Conservation (phyloP, 2,329 filamentous ascomycete species). For the Claviceps lovelessii region DNA sequence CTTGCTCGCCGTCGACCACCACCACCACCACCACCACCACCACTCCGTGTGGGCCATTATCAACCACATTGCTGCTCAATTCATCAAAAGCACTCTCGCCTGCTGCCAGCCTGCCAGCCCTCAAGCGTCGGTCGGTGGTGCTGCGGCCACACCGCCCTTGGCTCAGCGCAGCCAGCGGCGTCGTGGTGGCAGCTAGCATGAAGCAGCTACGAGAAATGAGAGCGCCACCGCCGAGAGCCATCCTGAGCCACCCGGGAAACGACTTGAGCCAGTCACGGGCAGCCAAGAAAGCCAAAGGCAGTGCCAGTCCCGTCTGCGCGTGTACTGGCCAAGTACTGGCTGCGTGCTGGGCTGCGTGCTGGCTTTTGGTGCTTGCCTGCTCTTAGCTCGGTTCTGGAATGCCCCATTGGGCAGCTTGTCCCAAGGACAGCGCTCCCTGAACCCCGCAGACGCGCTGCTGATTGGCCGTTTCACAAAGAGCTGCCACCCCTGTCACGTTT, state of each 20-base stretch:
- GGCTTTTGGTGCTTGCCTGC: slow-evolving; percentile 21
- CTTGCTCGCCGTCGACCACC: not conserved
- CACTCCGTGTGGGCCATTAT: not conserved
- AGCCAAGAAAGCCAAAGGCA: slow-evolving; percentile 11
- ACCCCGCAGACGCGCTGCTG: slow-evolving; percentile 20
- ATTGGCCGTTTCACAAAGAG: slow-evolving; percentile 40
- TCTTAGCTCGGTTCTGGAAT: slow-evolving; percentile 32
- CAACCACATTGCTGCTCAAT: not conserved
- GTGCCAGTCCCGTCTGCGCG: slow-evolving; percentile 23
- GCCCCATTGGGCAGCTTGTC: slow-evolving; percentile 36
- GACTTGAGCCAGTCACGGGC: not conserved
- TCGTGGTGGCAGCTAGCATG: slow-evolving; percentile 1
- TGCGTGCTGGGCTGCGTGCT: slow-evolving; percentile 6
- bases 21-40: not conserved
- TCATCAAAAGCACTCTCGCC: not conserved
- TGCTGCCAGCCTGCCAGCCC: not conserved
- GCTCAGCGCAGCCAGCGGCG: not conserved
- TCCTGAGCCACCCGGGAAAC: not conserved
- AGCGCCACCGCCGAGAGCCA: slow-evolving; percentile 2
- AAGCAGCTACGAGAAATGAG: not conserved
- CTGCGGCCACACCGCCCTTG: slow-evolving; percentile 19
- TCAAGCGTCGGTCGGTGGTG: not conserved
- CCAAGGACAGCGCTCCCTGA: slow-evolving; percentile 21
- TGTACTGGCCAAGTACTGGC: too few species aligned
- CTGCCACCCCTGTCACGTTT: slow-evolving; percentile 34